Evolutionary conservation across 176 grass and related monocot genomes (phyloP), one percentile per base, ranked within the genome.

Genomic region (Phoenix dactylifera): DNA sequence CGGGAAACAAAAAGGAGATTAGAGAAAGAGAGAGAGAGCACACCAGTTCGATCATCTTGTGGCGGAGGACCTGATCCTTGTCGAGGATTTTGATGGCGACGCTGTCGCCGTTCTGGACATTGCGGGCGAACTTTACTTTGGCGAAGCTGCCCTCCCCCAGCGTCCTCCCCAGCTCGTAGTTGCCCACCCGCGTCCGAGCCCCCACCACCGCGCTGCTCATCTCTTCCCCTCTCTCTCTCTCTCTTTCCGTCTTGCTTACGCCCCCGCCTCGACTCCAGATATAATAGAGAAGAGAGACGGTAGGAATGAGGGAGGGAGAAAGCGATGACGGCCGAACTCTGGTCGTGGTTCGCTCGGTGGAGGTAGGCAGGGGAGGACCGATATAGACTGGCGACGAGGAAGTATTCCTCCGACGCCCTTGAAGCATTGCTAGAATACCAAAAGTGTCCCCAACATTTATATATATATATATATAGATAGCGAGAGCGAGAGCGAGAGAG

Each of bases 1-100:
- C 5, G 57, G 52, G 19, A 20, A 50, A 15, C 15, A 15, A 24
- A 15, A 20, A 39, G 19, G 9, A 16, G 22, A 24, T 28, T 44
- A 44, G 35, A 44, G 9, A 12, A 1, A n/a, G 1, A 17, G 7
- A 1, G 0, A 5, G 7, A 17, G 1, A 18, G 28, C 35, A 12
- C 35, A 89, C 87, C 88, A 88, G 87, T 69, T 98, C 93, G 63
- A 98, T 76, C 93, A 98, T 98, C 84, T 81, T 92, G 79, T 98
- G 93, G 2, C 77, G 87, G 18, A 98, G 87, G 54, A 98, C 81
- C 55, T 89, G 81, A 17, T 83, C 69, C 59, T 86, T 89, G 75
- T 89, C 84, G 50, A 98, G 84, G 20, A 98, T 70, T 66, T 98
- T 98, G 81, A 98, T 86, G 59, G 93, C 93, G 70, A 77, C 60